Conservation (phyloP, 2,329 filamentous ascomycete species). For the Leptographium galeiforme region DNA sequence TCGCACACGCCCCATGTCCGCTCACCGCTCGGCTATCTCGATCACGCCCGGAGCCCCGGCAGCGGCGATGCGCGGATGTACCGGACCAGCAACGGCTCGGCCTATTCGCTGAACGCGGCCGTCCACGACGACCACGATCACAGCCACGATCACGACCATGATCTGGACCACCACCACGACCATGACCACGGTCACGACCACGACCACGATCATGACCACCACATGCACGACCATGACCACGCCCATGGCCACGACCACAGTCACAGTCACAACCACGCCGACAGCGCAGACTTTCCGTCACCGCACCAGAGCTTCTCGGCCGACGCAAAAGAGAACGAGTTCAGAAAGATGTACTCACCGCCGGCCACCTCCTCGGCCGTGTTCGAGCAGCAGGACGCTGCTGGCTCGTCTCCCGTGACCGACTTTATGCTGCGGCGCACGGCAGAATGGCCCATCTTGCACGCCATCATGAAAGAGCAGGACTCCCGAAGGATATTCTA, state of each 20-base stretch:
- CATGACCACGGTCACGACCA: slow-evolving; percentile 15
- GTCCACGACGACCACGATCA: background rate
- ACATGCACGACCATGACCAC: slow-evolving; percentile 12
- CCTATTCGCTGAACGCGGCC: slow-evolving; percentile 4
- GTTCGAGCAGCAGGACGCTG: slow-evolving; percentile 23
- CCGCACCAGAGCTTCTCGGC: background rate
- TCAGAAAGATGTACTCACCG: slow-evolving; percentile 18
- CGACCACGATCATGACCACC: background rate
- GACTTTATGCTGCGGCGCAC: slow-evolving; percentile 56
- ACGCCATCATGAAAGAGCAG: slow-evolving; percentile 78
- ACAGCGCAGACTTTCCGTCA: background rate
- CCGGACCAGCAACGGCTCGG: slow-evolving; percentile 13
- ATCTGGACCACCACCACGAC: slow-evolving; percentile 15
- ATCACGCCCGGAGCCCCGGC: slow-evolving; percentile 16
- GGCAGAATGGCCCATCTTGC: slow-evolving; percentile 60
- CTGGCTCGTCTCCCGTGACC: slow-evolving; percentile 55
- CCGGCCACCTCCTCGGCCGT: slow-evolving; percentile 14
- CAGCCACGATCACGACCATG: slow-evolving; percentile 11
- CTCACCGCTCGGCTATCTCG: slow-evolving; percentile 27
- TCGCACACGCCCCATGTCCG: slow-evolving; percentile 17
- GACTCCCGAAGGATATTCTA: slow-evolving; percentile 95
- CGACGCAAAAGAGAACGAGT: slow-evolving; percentile 7
- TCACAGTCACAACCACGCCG: slow-evolving; percentile 13
- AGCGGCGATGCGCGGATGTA: slow-evolving; percentile 3
- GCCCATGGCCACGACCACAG: slow-evolving; percentile 12